Evolutionary conservation across 768 basidiomycete species (phyloP).

Genomic region (Dacryopinax primogenitus): DNA sequence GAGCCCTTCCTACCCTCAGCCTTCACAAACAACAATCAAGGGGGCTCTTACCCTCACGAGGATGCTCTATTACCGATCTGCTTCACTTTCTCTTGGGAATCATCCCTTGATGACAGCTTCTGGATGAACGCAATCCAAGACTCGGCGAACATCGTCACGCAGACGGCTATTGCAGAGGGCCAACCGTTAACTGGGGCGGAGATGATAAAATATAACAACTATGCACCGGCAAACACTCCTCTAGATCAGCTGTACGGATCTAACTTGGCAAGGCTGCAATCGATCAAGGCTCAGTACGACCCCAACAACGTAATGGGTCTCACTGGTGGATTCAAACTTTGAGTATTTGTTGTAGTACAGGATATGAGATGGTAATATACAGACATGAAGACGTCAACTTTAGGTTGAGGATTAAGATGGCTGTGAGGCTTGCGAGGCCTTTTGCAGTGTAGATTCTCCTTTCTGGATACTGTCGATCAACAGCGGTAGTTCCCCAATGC

Average conservation of each 20-base stretch:
- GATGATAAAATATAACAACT: slow-evolving; percentile 46
- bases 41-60: background rate
- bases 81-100: background rate
- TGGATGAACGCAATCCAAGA: background rate
- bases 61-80: background rate
- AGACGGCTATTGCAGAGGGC: slow-evolving; percentile 20
- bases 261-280: slow-evolving; percentile 33
- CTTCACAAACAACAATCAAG: background rate
- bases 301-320: slow-evolving; percentile 51
- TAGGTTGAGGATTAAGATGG: background rate
- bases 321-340: slow-evolving; percentile 51
- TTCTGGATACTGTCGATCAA: background rate
- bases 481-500: background rate
- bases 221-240: slow-evolving; percentile 43
- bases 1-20: background rate
- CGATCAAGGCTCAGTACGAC: slow-evolving; percentile 38
- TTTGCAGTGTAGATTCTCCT: background rate
- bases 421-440: background rate
- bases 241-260: slow-evolving; percentile 39
- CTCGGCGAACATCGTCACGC: background rate
- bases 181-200: slow-evolving; percentile 26
- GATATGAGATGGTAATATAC: background rate
- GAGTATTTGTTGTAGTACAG: background rate
- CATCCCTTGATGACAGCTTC: background rate
- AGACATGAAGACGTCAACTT: background rate